Evolutionary conservation across 352 stramenopile species (phyloP).

Genomic region (Globisporangium solare): DNA sequence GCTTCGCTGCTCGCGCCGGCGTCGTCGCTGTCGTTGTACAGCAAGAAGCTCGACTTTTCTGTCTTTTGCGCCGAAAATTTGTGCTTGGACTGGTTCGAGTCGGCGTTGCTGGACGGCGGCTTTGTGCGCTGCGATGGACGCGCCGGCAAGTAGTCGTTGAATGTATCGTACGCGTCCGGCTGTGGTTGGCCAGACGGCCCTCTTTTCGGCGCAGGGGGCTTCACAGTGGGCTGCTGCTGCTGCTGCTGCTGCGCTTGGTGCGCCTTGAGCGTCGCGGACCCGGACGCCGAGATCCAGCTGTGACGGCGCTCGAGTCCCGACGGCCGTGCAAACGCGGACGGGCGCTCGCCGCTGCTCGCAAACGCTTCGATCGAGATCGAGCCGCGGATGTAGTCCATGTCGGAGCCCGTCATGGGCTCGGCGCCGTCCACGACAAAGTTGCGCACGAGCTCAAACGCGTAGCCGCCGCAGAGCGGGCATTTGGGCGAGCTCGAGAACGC

Average conservation of each 20-base stretch:
- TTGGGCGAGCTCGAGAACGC: constrained; percentile 81
- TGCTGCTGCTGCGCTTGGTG: constrained; percentile 11
- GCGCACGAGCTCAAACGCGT: constrained; percentile 73
- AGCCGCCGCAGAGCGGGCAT: constrained; percentile 77
- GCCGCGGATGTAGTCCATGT: constrained; percentile 68
- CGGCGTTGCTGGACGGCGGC: constrained; percentile 27
- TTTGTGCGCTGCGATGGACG: constrained; percentile 47
- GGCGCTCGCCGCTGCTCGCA: constrained; percentile 21
- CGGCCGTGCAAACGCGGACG: constrained; percentile 19
- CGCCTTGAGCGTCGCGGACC: constrained; percentile 25
- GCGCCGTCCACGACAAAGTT: constrained; percentile 73
- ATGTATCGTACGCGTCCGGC: constrained; percentile 51
- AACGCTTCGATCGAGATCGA: constrained; percentile 64
- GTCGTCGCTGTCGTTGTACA: constrained; percentile 16
- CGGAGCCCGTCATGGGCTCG: constrained; percentile 38
- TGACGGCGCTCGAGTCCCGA: constrained; percentile 25
- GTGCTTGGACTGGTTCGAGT: constrained; percentile 20
- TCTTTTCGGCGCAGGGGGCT: neutral
- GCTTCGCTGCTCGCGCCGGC: neutral
- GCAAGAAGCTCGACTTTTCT: constrained; percentile 16
- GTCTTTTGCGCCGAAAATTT: constrained; percentile 38
- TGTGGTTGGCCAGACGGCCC: constrained; percentile 6
- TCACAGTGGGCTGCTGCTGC: neutral
- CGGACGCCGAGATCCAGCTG: constrained; percentile 50
- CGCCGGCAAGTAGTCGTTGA: constrained; percentile 68